These are phyloP conservation scores for Lichtheimia hyalospora DNA, from an alignment of 371 early-diverging fungal genomes.

Conservation along the genomic window DNA sequence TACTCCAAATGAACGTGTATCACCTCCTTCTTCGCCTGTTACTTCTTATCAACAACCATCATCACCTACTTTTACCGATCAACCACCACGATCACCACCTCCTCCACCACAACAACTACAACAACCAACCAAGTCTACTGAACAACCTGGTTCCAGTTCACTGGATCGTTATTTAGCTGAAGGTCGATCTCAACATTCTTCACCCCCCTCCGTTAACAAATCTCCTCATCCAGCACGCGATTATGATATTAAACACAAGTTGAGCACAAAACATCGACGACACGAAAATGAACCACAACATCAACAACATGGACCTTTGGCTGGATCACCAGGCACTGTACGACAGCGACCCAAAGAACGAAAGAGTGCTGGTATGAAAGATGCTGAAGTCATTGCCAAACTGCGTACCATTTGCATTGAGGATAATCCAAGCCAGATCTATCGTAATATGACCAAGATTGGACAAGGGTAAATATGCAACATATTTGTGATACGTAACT, in stretches of 20 bases:
- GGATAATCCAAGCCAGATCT: slow-evolving; percentile 81
- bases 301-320: slow-evolving; percentile 30
- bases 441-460: slow-evolving; percentile 87
- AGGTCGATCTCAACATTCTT: slow-evolving; percentile 10
- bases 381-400: slow-evolving; percentile 80
- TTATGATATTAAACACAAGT: slow-evolving; percentile 47
- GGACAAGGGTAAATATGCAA: slow-evolving; percentile 81
- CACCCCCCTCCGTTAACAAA: slow-evolving; percentile 2
- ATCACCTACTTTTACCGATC: neutral
- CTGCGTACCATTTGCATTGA: slow-evolving; percentile 88
- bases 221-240: slow-evolving; percentile 41
- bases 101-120: neutral
- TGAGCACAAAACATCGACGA: slow-evolving; percentile 45
- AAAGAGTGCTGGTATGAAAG: slow-evolving; percentile 47
- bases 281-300: slow-evolving; percentile 50
- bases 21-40: slow-evolving; percentile 16
- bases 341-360: slow-evolving; percentile 47
- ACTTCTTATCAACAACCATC: neutral
- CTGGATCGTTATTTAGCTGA: neutral
- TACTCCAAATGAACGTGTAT: slow-evolving; percentile 8
- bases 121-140: neutral
- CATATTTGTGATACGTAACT: neutral
- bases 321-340: slow-evolving; percentile 44
- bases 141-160: slow-evolving; percentile 5
- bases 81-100: neutral